phyloP scores from a whole-genome alignment of 2,329 filamentous ascomycete species.

The Triangularia setosa region DNA sequence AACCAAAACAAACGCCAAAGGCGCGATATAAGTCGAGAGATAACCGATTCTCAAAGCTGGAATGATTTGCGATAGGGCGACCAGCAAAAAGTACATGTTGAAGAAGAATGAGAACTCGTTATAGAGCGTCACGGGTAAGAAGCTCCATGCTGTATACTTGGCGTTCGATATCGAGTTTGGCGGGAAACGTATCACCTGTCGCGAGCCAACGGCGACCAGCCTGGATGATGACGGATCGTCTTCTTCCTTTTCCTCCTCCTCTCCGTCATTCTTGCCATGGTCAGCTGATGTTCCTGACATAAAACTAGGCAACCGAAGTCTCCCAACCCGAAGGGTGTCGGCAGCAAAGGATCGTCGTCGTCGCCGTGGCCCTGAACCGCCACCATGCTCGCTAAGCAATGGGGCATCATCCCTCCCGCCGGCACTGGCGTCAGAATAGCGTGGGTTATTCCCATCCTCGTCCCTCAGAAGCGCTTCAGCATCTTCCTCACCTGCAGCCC shows the following conservation, averaged over 20 bases:
- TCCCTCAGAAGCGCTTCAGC: conserved; percentile 63
- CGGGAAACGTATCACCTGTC: conserved; percentile 73
- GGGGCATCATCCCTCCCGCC: conserved; percentile 68
- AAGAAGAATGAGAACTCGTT: conserved; percentile 99
- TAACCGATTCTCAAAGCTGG: conserved; percentile 89
- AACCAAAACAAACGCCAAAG: conserved; percentile 82
- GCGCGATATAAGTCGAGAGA: conserved; percentile 88
- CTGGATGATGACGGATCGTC: conserved; percentile 68
- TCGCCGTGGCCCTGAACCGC: conserved; percentile 24
- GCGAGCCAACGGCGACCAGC: conserved; percentile 69
- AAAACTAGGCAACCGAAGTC: conserved; percentile 64
- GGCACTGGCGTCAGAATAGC: conserved; percentile 58
- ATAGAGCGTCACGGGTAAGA: conserved; percentile 89
- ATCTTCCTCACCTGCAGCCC: conserved; percentile 61
- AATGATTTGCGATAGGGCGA: conserved; percentile 90
- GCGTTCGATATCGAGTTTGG: conserved; percentile 92
- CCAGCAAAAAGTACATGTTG: conserved; percentile 97
- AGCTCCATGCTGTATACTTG: conserved; percentile 94
- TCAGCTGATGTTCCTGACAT: conserved; percentile 44
- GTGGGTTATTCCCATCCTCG: conserved; percentile 46
- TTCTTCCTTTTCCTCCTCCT: conserved; percentile 49
- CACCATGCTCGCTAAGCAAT: conserved; percentile 51
- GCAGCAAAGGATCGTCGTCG: conserved; percentile 37
- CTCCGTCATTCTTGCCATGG: conserved; percentile 38
- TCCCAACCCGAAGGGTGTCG: conserved; percentile 41